A percentile compares a stretch with the other conserved stretches of the same genome.
These are phyloP conservation scores for Coelastrella sp. DNA, from an alignment of 139 green algal genomes.

Conservation along the genomic window DNA sequence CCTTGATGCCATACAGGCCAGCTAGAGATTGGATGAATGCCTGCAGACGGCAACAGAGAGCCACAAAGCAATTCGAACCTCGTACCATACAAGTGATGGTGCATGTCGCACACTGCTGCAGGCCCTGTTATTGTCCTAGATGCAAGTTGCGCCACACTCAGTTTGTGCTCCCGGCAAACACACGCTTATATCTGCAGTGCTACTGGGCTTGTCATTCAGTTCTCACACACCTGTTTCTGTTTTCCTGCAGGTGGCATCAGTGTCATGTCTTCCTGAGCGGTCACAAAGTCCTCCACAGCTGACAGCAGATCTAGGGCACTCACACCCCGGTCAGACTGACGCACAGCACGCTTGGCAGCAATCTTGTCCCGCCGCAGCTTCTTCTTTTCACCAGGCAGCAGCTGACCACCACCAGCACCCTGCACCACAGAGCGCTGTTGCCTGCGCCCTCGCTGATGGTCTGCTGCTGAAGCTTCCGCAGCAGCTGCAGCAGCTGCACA, in stretches of 20 bases:
- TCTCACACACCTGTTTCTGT: slow-evolving; percentile 49
- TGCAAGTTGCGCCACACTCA: too few species aligned
- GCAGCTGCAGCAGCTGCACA: neutral
- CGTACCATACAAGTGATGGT: too few species aligned
- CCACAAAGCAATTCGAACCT: too few species aligned
- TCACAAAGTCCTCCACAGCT: slow-evolving; percentile 48
- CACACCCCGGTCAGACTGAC: slow-evolving; percentile 41
- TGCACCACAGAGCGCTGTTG: slow-evolving; percentile 23
- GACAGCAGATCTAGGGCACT: slow-evolving; percentile 34
- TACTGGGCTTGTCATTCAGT: too few species aligned
- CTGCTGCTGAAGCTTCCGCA: neutral
- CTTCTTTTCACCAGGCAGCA: slow-evolving; percentile 66
- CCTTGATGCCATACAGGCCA: neutral
- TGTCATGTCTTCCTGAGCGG: slow-evolving; percentile 41
- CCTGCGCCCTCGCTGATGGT: neutral
- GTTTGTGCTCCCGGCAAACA: too few species aligned
- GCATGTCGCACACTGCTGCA: too few species aligned
- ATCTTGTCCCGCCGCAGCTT: slow-evolving; percentile 58
- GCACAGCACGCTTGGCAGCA: slow-evolving; percentile 55
- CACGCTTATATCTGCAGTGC: too few species aligned
- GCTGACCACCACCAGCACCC: slow-evolving; percentile 54
- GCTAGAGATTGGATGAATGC: neutral
- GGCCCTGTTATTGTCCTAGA: too few species aligned
- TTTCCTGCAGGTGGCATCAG: slow-evolving; percentile 50
- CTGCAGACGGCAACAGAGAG: neutral